Percentiles rank a stretch among this genome's conserved stretches.
Conservation (phyloP, 2,329 filamentous ascomycete genomes). For the Verticillium nubilum region DNA sequence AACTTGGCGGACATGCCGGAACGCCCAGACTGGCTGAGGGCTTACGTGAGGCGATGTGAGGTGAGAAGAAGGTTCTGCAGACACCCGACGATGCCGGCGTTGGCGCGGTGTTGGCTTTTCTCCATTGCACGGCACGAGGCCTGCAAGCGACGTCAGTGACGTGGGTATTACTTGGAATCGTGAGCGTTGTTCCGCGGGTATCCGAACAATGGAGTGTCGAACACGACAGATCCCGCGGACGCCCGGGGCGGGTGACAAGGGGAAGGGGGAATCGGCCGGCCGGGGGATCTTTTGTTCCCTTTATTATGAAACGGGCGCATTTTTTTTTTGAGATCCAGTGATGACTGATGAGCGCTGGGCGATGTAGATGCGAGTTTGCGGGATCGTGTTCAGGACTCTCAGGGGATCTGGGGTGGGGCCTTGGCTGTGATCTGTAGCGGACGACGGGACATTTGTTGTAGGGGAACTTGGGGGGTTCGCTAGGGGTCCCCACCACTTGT, state of each 20-base stretch:
- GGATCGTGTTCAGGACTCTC: neutral
- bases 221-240: too few relatives aligned
- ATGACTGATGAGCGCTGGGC: too few relatives aligned
- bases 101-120: too few relatives aligned
- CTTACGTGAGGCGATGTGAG: neutral
- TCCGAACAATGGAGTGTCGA: neutral
- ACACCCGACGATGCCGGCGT: neutral
- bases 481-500: neutral
- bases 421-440: neutral
- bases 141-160: too few relatives aligned
- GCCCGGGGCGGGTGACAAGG: neutral
- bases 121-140: too few relatives aligned
- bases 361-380: neutral
- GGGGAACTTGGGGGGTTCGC: neutral
- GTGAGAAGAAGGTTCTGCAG: neutral
- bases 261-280: neutral
- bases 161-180: too few relatives aligned
- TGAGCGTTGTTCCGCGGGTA: neutral
- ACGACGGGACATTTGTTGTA: neutral
- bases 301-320: too few relatives aligned
- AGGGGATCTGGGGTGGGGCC: neutral
- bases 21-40: too few relatives aligned
- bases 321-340: too few relatives aligned
- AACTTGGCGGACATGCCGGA: too few relatives aligned
- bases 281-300: neutral